These are phyloP conservation scores for Leersia perrieri DNA, from an alignment of 176 grass and related monocot genomes.

Conservation along the genomic window DNA sequence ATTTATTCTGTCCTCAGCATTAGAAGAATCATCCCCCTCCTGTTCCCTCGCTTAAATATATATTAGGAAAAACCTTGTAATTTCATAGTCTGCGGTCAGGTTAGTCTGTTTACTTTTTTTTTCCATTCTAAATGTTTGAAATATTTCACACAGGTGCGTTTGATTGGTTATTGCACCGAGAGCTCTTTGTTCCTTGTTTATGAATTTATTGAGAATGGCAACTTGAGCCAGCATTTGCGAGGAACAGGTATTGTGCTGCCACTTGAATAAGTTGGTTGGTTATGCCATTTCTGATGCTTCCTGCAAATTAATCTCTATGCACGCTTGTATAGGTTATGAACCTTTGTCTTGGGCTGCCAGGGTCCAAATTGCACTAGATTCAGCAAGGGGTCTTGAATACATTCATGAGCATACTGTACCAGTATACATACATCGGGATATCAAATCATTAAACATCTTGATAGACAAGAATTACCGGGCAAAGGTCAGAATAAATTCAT, in stretches of 20 bases:
- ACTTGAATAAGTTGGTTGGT: background rate
- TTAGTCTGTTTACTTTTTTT: background rate
- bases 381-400: constrained; percentile 96
- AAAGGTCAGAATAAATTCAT: constrained; percentile 57
- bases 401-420: constrained; percentile 97
- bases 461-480: constrained; percentile 86
- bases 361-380: constrained; percentile 92
- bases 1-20: background rate
- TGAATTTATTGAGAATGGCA: constrained; percentile 91
- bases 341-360: constrained; percentile 77
- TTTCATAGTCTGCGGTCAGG: background rate
- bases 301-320: constrained; percentile 28
- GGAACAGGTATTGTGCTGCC: constrained; percentile 55
- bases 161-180: constrained; percentile 93
- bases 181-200: constrained; percentile 89
- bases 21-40: background rate
- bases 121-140: constrained; percentile 8
- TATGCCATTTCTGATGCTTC: constrained; percentile 29
- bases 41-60: background rate
- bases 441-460: constrained; percentile 97
- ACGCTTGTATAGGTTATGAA: constrained; percentile 47
- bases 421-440: constrained; percentile 95
- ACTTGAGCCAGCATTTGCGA: constrained; percentile 82
- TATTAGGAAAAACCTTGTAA: no score
- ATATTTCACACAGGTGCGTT: constrained; percentile 58